Evolutionary conservation across 768 basidiomycete genomes (phyloP), one percentile per base, ranked within the genome.

Genomic region (Mycena rosella): DNA sequence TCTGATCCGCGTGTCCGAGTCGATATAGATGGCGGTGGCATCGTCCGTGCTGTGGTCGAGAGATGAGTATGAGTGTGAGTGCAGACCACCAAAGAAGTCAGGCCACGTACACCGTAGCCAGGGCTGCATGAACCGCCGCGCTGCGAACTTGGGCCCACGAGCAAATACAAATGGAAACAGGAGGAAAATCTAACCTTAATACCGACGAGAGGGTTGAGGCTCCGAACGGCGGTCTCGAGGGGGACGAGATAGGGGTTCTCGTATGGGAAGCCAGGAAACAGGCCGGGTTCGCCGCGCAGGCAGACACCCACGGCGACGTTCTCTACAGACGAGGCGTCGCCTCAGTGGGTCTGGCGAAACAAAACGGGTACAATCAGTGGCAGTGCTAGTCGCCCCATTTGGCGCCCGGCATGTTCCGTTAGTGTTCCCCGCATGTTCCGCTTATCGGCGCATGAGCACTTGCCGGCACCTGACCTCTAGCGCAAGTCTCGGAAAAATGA

Each of bases 1-100:
- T 89, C 78, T 96, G 95, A 96, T 96, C 8, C 94, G 91, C 2
- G 94, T 96, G 75, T 95, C 89, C 62, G 78, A 76, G 78, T 94
- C 92, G 67, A 96, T 85, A 72, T 89, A 89, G 68, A 94, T 87
- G 30, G 86, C 87, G 13, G 76, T 77, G 2, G 86, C 85, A 71
- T 90, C 86, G 6, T 90, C 89, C n/a, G 85, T 71, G 27, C 34
- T 36, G 34, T n/a, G n/a, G n/a, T n/a, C n/a, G 14, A 36, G 34
- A 36, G 14, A 36, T 7, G 14, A 14, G 34, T 14, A 14, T 36
- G 34, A 36, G 14, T 14, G 14, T 36, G 34, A 14, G 34, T 7
- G 14, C 34, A 36, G 7, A 36, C 34, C 7, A 7, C n/a, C n/a
- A n/a, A n/a, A n/a, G 34, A 36, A 36, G 14, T 36, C 8, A 7